Conservation (phyloP, 352 stramenopile species). For the Pythium utonaiense region DNA sequence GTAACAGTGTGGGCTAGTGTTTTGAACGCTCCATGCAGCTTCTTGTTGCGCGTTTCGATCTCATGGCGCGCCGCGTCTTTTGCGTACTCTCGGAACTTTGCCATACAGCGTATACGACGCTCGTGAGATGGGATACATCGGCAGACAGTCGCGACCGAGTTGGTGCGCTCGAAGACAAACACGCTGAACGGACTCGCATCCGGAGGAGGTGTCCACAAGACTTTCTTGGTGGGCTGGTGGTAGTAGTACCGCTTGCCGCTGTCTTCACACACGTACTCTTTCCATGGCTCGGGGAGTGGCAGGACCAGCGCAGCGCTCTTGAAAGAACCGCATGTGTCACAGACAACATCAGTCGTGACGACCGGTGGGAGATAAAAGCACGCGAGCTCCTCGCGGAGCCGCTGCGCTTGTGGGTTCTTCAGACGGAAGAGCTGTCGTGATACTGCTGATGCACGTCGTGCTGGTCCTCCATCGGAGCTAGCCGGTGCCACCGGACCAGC, state of each 20-base stretch:
- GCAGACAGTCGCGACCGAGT: conserved; percentile 54
- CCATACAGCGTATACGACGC: conserved; percentile 39
- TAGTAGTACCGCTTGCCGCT: conserved; percentile 57
- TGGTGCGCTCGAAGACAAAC: conserved; percentile 55
- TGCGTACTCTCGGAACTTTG: conserved; percentile 52
- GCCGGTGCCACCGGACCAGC: too few species aligned
- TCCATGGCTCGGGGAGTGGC: conserved; percentile 36
- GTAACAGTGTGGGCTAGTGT: conserved; percentile 42
- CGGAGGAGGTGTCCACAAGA: conserved; percentile 42
- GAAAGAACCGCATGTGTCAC: conserved; percentile 44
- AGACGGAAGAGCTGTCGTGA: conserved; percentile 17
- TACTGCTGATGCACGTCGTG: conserved; percentile 6
- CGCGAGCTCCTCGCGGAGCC: conserved; percentile 29
- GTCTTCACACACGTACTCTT: conserved; percentile 46
- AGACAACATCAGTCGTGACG: conserved; percentile 49
- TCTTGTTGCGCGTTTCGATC: conserved; percentile 36
- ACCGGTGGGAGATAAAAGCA: conserved; percentile 47
- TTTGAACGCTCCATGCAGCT: conserved; percentile 51
- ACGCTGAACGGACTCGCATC: conserved; percentile 33
- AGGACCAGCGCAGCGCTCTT: conserved; percentile 31
- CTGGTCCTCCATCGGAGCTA: background rate
- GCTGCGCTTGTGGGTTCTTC: conserved; percentile 7
- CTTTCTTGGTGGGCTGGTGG: conserved; percentile 28
- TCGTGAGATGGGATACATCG: conserved; percentile 57
- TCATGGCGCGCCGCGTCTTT: conserved; percentile 33